These are phyloP conservation scores for Lithohypha guttulata DNA, from an alignment of 2,329 filamentous ascomycete genomes.

Conservation along the genomic window DNA sequence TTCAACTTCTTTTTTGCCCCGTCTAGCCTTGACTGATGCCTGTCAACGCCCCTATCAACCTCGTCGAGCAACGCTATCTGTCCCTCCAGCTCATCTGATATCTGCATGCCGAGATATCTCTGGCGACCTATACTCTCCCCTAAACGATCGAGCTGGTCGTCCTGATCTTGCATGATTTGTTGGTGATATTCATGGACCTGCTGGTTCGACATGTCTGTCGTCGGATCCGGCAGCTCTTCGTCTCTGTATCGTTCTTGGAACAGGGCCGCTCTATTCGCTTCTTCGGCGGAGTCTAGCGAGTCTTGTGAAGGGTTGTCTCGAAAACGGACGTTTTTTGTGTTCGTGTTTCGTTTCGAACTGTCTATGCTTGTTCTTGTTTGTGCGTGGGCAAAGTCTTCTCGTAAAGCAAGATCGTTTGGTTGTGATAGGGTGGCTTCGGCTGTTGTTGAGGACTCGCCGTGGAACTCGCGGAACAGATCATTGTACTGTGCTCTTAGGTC, in stretches of 20 bases:
- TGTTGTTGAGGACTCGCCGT: constrained; percentile 47
- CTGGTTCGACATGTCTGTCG: constrained; percentile 58
- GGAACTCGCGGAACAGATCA: constrained; percentile 71
- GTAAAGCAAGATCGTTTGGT: constrained; percentile 55
- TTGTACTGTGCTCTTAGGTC: constrained; percentile 62
- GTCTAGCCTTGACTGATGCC: constrained; percentile 66
- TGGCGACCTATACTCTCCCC: constrained; percentile 82
- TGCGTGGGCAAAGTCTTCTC: constrained; percentile 55
- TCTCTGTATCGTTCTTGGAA: constrained; percentile 40
- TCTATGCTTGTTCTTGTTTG: constrained; percentile 29
- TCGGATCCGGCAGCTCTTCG: constrained; percentile 48
- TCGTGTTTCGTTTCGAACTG: constrained; percentile 15
- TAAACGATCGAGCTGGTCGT: constrained; percentile 80
- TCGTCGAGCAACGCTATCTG: constrained; percentile 86
- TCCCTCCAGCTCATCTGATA: constrained; percentile 87
- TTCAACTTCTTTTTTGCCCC: constrained; percentile 63
- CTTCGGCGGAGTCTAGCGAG: constrained; percentile 35
- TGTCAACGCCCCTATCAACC: constrained; percentile 69
- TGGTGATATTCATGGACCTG: constrained; percentile 81
- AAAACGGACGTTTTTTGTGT: constrained; percentile 74
- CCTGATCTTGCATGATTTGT: constrained; percentile 74
- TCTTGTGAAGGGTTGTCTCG: constrained; percentile 49
- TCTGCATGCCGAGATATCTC: constrained; percentile 86
- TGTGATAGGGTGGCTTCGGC: constrained; percentile 42
- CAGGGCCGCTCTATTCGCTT: constrained; percentile 46